phyloP scores from a whole-genome alignment of 2,329 filamentous ascomycete species.

The Chaetomiaceae sp. region DNA sequence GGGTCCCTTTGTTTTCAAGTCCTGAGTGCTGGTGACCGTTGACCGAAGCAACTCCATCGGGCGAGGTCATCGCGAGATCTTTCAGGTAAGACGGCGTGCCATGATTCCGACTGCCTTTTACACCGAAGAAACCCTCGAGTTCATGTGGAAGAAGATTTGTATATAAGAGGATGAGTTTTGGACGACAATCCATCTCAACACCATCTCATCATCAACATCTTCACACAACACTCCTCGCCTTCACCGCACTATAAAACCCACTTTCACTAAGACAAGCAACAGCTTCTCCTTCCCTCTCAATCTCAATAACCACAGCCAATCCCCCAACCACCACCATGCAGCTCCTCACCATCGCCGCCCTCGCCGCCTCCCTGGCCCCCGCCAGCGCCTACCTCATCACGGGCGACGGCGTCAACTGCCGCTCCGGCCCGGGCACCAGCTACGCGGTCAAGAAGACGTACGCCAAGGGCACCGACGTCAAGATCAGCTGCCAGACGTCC shows the following conservation, averaged over 20 bases:
- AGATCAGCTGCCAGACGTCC: conserved; percentile 18
- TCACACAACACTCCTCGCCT: too few species aligned
- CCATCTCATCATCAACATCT: too few species aligned
- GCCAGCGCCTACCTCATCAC: conserved; percentile 15
- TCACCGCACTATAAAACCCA: too few species aligned
- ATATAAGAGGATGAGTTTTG: too few species aligned
- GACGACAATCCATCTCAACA: background rate
- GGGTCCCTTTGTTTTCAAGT: too few species aligned
- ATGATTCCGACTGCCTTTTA: background rate
- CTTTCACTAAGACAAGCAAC: too few species aligned
- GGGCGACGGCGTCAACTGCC: conserved; percentile 17
- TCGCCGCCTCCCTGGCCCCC: background rate
- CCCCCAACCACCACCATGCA: conserved; percentile 7
- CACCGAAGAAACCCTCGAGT: background rate
- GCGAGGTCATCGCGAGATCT: too few species aligned
- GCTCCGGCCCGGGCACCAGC: conserved; percentile 18
- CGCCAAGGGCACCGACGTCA: conserved; percentile 13
- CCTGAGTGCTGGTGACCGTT: background rate
- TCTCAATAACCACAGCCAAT: background rate
- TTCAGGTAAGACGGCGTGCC: background rate
- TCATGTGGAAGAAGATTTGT: too few species aligned
- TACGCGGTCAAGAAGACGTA: conserved; percentile 13
- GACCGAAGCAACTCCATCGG: background rate
- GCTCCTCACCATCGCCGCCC: background rate
- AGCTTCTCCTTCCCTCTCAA: background rate